Evolutionary conservation across 2,329 filamentous ascomycete species (phyloP).

Genomic region (Penicillium sp.): DNA sequence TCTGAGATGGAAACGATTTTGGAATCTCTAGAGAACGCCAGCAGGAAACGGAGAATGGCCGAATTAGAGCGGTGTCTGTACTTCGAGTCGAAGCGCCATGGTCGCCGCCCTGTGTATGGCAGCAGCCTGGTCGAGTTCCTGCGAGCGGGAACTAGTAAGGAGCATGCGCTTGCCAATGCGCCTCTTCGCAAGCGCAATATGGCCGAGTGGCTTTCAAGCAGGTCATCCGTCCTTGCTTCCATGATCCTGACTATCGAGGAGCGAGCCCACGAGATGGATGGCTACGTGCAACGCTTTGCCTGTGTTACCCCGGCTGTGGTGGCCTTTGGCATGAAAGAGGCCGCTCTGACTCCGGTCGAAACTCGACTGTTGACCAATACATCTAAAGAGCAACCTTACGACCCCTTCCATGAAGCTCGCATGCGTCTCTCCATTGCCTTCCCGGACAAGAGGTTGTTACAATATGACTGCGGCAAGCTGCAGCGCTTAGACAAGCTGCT

Average conservation of each 20-base stretch:
- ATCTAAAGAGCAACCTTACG: slow-evolving; percentile 57
- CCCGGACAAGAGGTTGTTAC: slow-evolving; percentile 89
- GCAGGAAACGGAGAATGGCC: slow-evolving; percentile 67
- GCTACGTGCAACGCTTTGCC: slow-evolving; percentile 78
- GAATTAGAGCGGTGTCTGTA: slow-evolving; percentile 79
- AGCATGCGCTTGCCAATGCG: slow-evolving; percentile 58
- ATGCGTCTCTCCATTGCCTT: slow-evolving; percentile 95
- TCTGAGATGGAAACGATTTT: slow-evolving; percentile 68
- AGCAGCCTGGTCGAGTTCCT: slow-evolving; percentile 72
- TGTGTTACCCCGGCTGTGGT: slow-evolving; percentile 89
- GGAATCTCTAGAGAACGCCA: slow-evolving; percentile 67
- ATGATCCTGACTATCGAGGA: slow-evolving; percentile 73
- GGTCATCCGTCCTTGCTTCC: slow-evolving; percentile 52
- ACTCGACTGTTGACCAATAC: slow-evolving; percentile 45
- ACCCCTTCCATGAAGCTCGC: slow-evolving; percentile 90
- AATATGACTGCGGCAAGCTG: slow-evolving; percentile 96
- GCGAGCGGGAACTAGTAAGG: slow-evolving; percentile 57
- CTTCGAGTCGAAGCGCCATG: slow-evolving; percentile 74
- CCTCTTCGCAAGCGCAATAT: slow-evolving; percentile 62
- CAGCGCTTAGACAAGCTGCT: slow-evolving; percentile 84
- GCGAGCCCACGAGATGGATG: slow-evolving; percentile 69
- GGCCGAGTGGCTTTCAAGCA: slow-evolving; percentile 72
- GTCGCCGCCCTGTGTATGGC: slow-evolving; percentile 78
- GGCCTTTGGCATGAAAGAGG: slow-evolving; percentile 69
- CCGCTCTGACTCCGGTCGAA: slow-evolving; percentile 64